Evolutionary conservation across 2,329 filamentous ascomycete genomes (phyloP), one percentile per base, ranked within the genome.

Genomic region (Endothia cerciana): DNA sequence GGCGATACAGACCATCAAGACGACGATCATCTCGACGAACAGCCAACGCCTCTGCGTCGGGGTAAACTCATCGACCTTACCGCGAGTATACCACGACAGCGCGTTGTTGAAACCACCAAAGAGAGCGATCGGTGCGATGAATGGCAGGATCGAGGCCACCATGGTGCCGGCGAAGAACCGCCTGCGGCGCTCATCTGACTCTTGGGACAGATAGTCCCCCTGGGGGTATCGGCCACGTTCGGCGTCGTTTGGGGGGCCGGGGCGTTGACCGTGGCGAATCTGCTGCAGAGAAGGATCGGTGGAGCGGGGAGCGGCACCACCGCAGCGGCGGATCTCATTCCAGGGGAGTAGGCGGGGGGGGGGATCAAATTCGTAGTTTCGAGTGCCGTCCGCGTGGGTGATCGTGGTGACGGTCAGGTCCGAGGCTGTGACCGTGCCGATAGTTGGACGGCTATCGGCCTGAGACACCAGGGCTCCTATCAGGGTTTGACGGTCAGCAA

Each of bases 11-110:
- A 47, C 33, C 38, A 70, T 59, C 55, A 71, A 60, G 45, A 71
- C 67, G 36, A 69, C 51, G 7, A 79, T 66, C 10, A 73, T 72
- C 65, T 80, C 74, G 2, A 72, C 69, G 11, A 79, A 61, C 11
- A 85, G 73, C 10, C 71, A 64, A n/a, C 69, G 70, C 25, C 74
- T 71, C 70, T 83, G 79, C 33, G 73, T 72, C 57, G 73, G 75
- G 15, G 74, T 80, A 30, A 85, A 73, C 10, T 71, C 71, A 28
- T 76, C 73, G 33, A 79, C 77, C 70, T 83, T 78, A 6, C 84
- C 83, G 1, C 76, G 73, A 0, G 83, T 84, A 62, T 78, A 80
- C 83, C 83, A 86, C 7, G 78, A 78, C 36, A 86, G 77, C 0
- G 78, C 78, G 0, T 75, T 74, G 68, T 83, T 78, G 56, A 85